Percentiles rank a stretch among this genome's conserved stretches.
Conservation (phyloP, 148 eudicot species). For the Rhododendron kiyosumense region DNA sequence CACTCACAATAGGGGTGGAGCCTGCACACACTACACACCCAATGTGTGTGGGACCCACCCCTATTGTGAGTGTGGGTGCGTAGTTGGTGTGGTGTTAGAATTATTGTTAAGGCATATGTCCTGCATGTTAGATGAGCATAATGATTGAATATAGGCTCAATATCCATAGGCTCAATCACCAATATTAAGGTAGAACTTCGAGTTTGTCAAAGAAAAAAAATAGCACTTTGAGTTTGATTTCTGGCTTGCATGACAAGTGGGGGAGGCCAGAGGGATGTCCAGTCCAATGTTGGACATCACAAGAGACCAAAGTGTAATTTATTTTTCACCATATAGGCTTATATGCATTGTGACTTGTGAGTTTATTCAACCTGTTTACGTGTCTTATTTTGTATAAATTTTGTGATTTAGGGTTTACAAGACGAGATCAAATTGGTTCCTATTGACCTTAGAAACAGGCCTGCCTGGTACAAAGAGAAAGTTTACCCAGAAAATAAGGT, state of each 20-base stretch:
- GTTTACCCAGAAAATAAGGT: slow-evolving; percentile 77
- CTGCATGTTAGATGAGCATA: not conserved
- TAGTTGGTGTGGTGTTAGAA: too few species aligned
- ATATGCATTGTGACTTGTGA: not conserved
- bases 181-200: not conserved
- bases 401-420: slow-evolving; percentile 58
- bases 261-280: not conserved
- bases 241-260: not conserved
- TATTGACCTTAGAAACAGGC: slow-evolving; percentile 51
- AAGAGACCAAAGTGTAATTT: not conserved
- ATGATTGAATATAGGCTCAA: slow-evolving; percentile 3
- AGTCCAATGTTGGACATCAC: not conserved
- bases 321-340: not conserved
- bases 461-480: slow-evolving; percentile 85
- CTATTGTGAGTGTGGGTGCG: too few species aligned
- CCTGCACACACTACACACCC: too few species aligned
- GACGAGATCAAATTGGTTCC: slow-evolving; percentile 69
- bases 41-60: too few species aligned
- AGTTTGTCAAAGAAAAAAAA: not conserved
- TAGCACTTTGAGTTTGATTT: not conserved
- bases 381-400: not conserved
- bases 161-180: slow-evolving; percentile 5
- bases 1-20: too few species aligned
- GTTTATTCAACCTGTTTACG: not conserved
- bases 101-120: not conserved